A percentile compares a stretch with the other conserved stretches of the same genome.
phyloP scores from a whole-genome alignment of 805 yeast genomes.

The Saturnispora sanitii region DNA sequence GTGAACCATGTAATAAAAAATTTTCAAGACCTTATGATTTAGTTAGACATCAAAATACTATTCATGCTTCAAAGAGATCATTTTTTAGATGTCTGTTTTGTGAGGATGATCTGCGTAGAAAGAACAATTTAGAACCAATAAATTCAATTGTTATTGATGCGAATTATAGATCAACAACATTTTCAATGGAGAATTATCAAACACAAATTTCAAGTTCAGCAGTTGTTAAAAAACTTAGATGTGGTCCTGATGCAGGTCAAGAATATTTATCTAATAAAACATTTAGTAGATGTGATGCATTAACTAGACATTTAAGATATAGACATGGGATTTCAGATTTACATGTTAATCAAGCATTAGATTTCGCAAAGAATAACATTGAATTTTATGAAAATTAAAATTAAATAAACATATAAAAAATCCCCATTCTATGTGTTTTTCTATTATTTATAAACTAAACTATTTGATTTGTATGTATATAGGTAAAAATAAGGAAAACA shows the following conservation, averaged over 20 bases:
- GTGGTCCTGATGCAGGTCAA: conserved; percentile 18
- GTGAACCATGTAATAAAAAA: conserved; percentile 58
- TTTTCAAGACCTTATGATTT: conserved; percentile 93
- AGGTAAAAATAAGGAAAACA: not conserved
- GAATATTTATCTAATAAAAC: conserved; percentile 43
- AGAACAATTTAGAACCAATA: conserved; percentile 32
- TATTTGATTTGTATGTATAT: not conserved
- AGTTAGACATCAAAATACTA: conserved; percentile 92
- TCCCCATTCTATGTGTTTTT: too few relatives aligned
- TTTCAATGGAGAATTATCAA: conserved; percentile 24
- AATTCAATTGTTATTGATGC: conserved; percentile 33
- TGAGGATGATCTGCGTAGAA: conserved; percentile 51
- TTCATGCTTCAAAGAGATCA: conserved; percentile 81
- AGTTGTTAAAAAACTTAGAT: conserved; percentile 31
- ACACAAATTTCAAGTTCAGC: conserved; percentile 25
- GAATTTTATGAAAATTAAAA: conserved; percentile 36
- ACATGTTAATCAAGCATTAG: conserved; percentile 61
- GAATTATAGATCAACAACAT: conserved; percentile 20
- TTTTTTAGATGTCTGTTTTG: conserved; percentile 82
- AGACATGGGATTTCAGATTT: conserved; percentile 68
- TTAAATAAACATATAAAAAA: not conserved
- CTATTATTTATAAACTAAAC: not conserved
- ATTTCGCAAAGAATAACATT: conserved; percentile 68
- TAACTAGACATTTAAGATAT: conserved; percentile 85
- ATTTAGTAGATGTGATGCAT: conserved; percentile 88